phyloP scores from a whole-genome alignment of 2,329 filamentous ascomycete species.

The Emmonsia crescens region DNA sequence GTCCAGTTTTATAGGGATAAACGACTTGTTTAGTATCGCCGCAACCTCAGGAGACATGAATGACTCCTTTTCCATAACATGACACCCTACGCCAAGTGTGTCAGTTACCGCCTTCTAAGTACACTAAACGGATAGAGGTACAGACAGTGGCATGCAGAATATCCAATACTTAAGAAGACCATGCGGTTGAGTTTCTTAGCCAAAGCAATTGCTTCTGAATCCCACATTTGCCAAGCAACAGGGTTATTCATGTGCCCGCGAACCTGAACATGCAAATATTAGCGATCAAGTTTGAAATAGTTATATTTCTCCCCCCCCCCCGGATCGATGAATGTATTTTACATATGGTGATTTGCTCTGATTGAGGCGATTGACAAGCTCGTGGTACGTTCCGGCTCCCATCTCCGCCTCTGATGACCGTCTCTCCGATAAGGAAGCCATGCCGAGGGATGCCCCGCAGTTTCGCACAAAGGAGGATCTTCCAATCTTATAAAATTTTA shows the following conservation, averaged over 20 bases:
- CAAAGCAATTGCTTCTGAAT: slow-evolving; percentile 61
- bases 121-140: not conserved
- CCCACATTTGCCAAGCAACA: slow-evolving; percentile 87
- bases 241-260: slow-evolving; percentile 67
- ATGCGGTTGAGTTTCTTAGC: slow-evolving; percentile 75
- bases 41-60: slow-evolving; percentile 78
- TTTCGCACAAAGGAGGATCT: not conserved
- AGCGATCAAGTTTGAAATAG: not conserved
- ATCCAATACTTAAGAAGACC: slow-evolving; percentile 89
- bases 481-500: not conserved
- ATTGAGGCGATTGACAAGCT: slow-evolving; percentile 45
- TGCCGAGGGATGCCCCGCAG: slow-evolving; percentile 7
- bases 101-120: slow-evolving; percentile 11
- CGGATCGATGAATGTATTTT: slow-evolving; percentile 16
- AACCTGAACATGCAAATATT: slow-evolving; percentile 37
- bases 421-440: slow-evolving; percentile 20
- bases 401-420: slow-evolving; percentile 19
- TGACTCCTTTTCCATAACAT: slow-evolving; percentile 86
- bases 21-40: slow-evolving; percentile 68
- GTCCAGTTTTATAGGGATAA: slow-evolving; percentile 87
- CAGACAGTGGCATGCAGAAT: slow-evolving; percentile 89
- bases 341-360: slow-evolving; percentile 60
- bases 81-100: slow-evolving; percentile 51
- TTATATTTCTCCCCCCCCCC: not conserved
- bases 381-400: slow-evolving; percentile 16